Base-by-base conservation (phyloP, 257 asterid genomes). In the Jaltomata sinuosa region DNA sequence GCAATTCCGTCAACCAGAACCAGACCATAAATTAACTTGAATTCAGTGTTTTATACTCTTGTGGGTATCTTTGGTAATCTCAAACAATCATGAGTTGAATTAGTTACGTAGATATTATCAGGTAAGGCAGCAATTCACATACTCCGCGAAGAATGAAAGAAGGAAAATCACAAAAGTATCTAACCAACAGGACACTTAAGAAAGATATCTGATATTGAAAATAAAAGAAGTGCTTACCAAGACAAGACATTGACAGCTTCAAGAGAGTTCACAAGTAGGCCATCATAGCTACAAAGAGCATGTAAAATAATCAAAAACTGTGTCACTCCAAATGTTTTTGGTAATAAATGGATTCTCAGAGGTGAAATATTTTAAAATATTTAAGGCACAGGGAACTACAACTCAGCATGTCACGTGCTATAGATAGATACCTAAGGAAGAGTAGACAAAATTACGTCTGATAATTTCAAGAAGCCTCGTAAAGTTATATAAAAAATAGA, bases 201-300 rank as follows among this genome's bases (percentile, higher is more conserved):
- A 32, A 49, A 77, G 62, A 77, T 49, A 49, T 49, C 57, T 76
- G 42, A 76, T 52, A 47, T 62, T 25, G 42, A 76, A 76, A 15
- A 76, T 27, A 74, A 81, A 76, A 78, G 67, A 65, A 55, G 80
- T 79, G 81, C 94, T 90, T 90, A 97, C 99, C 97, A 65, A 72
- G 94, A 81, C 52, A 95, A 81, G 82, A 91, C 76, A 6, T 84
- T 90, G 80, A 81, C 91, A 38, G 97, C 95, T 88, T 91, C 91
- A 85, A 97, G 90, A 85, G 98, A 94, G 89, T 90, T 97, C 90
- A 94, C 94, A 11, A 97, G 91, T 89, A 97, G 32, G 89, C 94
- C 97, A 85, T 94, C 92, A 61, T 95, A 97, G 91, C 99, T 97
- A 94, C 93, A 89, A 69, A 80, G 72, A 32, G 79, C 64, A 87